A percentile compares a stretch with the other conserved stretches of the same genome.
These are phyloP conservation scores for Penicillium sp. DNA, from an alignment of 2,329 filamentous ascomycete genomes.

Conservation along the genomic window DNA sequence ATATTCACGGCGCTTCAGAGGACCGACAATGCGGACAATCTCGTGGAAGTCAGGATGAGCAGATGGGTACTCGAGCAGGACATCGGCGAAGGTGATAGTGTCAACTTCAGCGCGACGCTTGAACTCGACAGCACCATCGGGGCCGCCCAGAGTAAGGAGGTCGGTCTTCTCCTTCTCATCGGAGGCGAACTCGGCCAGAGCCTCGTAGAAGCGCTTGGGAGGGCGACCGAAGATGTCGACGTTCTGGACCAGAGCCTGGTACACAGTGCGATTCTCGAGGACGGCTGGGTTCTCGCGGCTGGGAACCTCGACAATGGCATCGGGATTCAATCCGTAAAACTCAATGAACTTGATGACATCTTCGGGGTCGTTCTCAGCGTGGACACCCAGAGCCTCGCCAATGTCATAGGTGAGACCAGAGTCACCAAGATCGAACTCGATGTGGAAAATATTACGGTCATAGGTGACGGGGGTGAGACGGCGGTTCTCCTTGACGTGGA, in stretches of 20 bases:
- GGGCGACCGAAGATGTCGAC: slow-evolving; percentile 96
- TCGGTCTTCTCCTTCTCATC: slow-evolving; percentile 82
- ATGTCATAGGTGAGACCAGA: slow-evolving; percentile 96
- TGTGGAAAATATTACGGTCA: slow-evolving; percentile 99
- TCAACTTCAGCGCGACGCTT: slow-evolving; percentile 91
- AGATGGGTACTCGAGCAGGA: slow-evolving; percentile 86
- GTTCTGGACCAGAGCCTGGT: slow-evolving; percentile 88
- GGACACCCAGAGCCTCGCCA: slow-evolving; percentile 93
- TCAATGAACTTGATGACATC: slow-evolving; percentile 84
- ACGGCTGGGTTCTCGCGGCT: slow-evolving; percentile 75
- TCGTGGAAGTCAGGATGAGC: slow-evolving; percentile 88
- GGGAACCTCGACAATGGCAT: slow-evolving; percentile 88
- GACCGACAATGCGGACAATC: slow-evolving; percentile 81
- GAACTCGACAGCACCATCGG: slow-evolving; percentile 84
- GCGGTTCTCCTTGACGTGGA: slow-evolving; percentile 93
- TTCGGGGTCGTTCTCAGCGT: slow-evolving; percentile 85
- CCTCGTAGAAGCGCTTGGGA: slow-evolving; percentile 97
- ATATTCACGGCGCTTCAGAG: slow-evolving; percentile 96
- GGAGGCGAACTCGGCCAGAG: slow-evolving; percentile 80
- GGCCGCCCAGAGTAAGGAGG: slow-evolving; percentile 73
- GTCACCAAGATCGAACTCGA: slow-evolving; percentile 92
- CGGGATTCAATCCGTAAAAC: slow-evolving; percentile 80
- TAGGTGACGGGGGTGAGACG: slow-evolving; percentile 85
- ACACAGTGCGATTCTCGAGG: slow-evolving; percentile 86
- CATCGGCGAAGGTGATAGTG: slow-evolving; percentile 85